A percentile compares a stretch with the other conserved stretches of the same genome.
Evolutionary conservation across 2,329 filamentous ascomycete species (phyloP).

Genomic region (Paecilomyces niveus): DNA sequence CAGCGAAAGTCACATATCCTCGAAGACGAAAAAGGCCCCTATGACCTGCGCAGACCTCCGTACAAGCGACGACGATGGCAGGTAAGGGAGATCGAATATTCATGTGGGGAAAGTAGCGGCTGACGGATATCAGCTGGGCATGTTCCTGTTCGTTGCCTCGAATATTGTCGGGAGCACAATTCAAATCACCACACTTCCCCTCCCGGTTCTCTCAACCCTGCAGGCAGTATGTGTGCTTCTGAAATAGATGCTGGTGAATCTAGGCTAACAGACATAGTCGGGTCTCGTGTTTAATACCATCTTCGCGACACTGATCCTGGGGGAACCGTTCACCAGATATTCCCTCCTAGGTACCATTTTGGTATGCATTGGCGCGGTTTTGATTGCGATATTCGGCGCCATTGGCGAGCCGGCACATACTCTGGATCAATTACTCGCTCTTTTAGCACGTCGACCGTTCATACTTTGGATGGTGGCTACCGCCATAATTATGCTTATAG

Average conservation of each 20-base stretch:
- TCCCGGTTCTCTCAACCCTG: conserved; percentile 89
- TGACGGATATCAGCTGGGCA: conserved; percentile 54
- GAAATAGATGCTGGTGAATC: not conserved
- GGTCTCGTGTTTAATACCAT: conserved; percentile 98
- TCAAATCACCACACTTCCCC: conserved; percentile 90
- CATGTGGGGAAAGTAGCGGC: conserved; percentile 11
- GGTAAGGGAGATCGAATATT: conserved; percentile 28
- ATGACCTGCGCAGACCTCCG: conserved; percentile 73
- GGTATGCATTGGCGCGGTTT: conserved; percentile 76
- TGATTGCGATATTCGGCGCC: conserved; percentile 91
- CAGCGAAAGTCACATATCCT: conserved; percentile 97
- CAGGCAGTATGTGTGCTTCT: conserved; percentile 56
- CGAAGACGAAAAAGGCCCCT: conserved; percentile 82
- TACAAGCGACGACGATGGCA: conserved; percentile 92
- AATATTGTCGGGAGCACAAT: conserved; percentile 94
- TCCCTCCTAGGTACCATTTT: conserved; percentile 86
- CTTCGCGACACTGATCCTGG: conserved; percentile 85
- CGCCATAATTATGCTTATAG: conserved; percentile 60
- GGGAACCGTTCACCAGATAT: conserved; percentile 89
- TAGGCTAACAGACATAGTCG: conserved; percentile 43
- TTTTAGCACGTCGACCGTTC: conserved; percentile 69
- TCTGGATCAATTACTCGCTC: conserved; percentile 68
- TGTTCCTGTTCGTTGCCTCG: conserved; percentile 93
- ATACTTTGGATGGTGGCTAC: conserved; percentile 85
- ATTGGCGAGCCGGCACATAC: conserved; percentile 89